Evolutionary conservation across 352 stramenopile species (phyloP), one percentile per base, ranked within the genome.

Genomic region (Saprolegnia parasitica): DNA sequence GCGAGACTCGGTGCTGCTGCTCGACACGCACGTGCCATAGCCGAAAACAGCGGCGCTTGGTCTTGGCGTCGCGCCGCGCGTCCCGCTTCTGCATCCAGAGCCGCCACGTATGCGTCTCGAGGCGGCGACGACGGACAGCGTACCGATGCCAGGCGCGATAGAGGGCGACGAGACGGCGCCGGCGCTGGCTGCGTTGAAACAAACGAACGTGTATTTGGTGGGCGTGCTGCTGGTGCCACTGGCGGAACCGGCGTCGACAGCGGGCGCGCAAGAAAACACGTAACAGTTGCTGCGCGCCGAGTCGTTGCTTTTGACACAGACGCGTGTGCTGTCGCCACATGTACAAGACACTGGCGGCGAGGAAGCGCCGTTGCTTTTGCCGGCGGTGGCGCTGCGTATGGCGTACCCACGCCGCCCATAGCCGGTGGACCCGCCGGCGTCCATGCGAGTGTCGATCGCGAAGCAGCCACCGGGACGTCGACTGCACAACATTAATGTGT

Each of bases 61-160:
- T 18, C 20, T 60, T 60, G 52, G 13, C 11, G 11, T 60, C 52
- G 24, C 52, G 52, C 13, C 35, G 24, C 2, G 52, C 35, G 11
- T 60, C 52, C 13, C 52, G 52, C 52, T 60, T 60, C 3, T 16
- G 13, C 52, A 60, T 60, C 52, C 52, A 60, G 11, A 21, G 24
- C 1, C 52, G 24, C 52, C 52, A 60, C 24, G 52, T n/a, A 8
- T 60, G 52, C 35, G 4, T 60, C 35, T 60, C 52, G 24, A 40
- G 24, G 3, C 52, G 20, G 13, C 52, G 52, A 60, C 52, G 52
- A 3, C 35, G 4, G 3, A 26, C 11, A 2, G 52, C n/a, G 35
- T 60, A 40, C 3, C 52, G 35, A 15, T 60, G 2, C 52, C 52
- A 60, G 11, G 20, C 13, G 35, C 35, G 35, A 16, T 13, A 60